A percentile compares a stretch with the other conserved stretches of the same genome.
These are phyloP conservation scores for Hansenula sp. DNA, from an alignment of 1,139 yeast species.

Conservation along the genomic window DNA sequence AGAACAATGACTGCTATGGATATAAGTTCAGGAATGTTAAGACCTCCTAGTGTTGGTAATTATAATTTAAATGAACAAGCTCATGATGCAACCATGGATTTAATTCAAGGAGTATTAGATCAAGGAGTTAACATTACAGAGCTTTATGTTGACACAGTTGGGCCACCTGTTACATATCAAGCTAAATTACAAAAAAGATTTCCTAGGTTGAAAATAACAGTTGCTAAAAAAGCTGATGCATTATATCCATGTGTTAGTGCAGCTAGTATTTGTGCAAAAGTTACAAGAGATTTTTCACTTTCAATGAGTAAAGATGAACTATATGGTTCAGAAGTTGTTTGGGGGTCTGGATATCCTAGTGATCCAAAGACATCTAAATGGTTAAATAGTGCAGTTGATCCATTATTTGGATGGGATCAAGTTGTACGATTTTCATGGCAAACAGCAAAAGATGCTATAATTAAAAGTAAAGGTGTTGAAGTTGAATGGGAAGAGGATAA, in stretches of 20 bases:
- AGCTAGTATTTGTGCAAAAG: constrained; percentile 97
- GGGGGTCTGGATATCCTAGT: constrained; percentile 95
- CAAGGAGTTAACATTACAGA: constrained; percentile 62
- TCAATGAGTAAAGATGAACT: constrained; percentile 15
- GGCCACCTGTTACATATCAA: constrained; percentile 86
- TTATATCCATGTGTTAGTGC: constrained; percentile 91
- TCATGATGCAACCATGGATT: constrained; percentile 83
- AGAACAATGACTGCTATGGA: constrained; percentile 83
- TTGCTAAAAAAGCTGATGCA: constrained; percentile 95
- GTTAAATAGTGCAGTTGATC: constrained; percentile 60
- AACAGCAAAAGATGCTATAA: constrained; percentile 73
- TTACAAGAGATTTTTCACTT: constrained; percentile 79
- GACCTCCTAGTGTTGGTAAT: constrained; percentile 47
- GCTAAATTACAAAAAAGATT: constrained; percentile 64
- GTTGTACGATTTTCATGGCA: constrained; percentile 91
- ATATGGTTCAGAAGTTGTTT: constrained; percentile 16
- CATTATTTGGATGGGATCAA: constrained; percentile 82
- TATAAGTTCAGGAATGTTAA: constrained; percentile 84
- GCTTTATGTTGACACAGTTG: constrained; percentile 91
- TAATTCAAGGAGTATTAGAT: constrained; percentile 60
- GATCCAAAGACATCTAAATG: constrained; percentile 82
- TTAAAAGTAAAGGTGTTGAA: constrained; percentile 42
- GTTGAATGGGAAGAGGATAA: constrained; percentile 59
- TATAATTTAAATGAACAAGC: constrained; percentile 94
- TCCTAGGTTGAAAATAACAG: constrained; percentile 70